Conservation (phyloP, 1,139 yeast genomes). For the Lodderomyces margitis region DNA sequence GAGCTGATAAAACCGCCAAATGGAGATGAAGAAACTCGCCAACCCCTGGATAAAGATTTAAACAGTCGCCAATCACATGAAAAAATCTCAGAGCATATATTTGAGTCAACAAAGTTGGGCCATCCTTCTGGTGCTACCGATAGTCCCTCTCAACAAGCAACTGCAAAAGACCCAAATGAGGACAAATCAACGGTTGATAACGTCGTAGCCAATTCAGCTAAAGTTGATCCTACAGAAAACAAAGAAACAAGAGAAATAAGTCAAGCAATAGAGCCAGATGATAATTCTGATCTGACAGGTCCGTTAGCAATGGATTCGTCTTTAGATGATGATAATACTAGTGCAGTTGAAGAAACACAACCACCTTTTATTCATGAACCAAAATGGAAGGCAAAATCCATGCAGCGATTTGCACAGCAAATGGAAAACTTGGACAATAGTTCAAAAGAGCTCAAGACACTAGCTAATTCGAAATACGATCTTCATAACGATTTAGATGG, state of each 20-base stretch:
- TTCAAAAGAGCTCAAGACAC: constrained; percentile 27
- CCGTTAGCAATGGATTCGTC: constrained; percentile 15
- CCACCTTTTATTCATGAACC: neutral
- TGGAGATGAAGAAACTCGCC: neutral
- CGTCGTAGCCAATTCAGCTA: too few species aligned
- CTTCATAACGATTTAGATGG: constrained; percentile 63
- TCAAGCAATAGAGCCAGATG: neutral
- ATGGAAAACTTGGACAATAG: constrained; percentile 41
- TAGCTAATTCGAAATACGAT: constrained; percentile 26
- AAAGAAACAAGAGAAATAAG: neutral
- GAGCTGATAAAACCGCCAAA: neutral
- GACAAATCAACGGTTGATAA: too few species aligned
- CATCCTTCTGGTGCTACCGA: neutral
- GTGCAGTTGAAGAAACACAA: constrained; percentile 3
- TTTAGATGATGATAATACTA: constrained; percentile 3
- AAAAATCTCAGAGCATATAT: neutral
- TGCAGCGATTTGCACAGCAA: constrained; percentile 20
- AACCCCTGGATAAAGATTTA: neutral
- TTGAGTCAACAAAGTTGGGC: neutral
- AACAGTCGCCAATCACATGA: neutral
- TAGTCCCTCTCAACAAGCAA: neutral
- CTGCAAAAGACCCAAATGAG: neutral
- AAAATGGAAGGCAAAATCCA: constrained; percentile 12
- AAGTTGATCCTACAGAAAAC: neutral
- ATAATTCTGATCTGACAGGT: constrained; percentile 7